Percentiles rank a stretch among this genome's conserved stretches.
These are phyloP conservation scores for Endocalyx cinctus DNA, from an alignment of 2,329 filamentous ascomycete genomes.

Conservation along the genomic window DNA sequence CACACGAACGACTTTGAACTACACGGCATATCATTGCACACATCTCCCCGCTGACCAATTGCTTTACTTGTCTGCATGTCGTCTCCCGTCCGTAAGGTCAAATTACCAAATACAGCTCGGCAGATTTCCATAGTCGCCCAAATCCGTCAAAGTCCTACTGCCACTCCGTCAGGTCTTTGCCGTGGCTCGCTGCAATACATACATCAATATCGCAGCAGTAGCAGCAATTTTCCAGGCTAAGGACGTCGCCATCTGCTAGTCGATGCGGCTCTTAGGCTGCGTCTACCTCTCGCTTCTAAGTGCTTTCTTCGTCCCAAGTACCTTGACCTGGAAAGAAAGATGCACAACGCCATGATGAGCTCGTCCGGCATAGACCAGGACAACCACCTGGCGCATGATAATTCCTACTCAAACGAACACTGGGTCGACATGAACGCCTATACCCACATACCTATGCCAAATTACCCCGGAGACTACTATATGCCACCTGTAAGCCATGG, in stretches of 20 bases:
- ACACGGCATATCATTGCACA: constrained; percentile 30
- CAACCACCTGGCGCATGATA: constrained; percentile 39
- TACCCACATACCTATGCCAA: constrained; percentile 64
- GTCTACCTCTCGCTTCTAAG: constrained; percentile 13
- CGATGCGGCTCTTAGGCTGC: constrained; percentile 18
- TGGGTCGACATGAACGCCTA: constrained; percentile 59
- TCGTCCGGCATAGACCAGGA: constrained; percentile 44
- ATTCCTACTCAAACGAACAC: constrained; percentile 39
- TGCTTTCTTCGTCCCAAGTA: too few relatives aligned
- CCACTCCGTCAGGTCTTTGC: constrained; percentile 13
- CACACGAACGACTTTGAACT: constrained; percentile 29
- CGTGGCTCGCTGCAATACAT: constrained; percentile 17
- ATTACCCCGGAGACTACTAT: constrained; percentile 63
- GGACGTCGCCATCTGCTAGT: too few relatives aligned
- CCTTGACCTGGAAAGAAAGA: too few relatives aligned
- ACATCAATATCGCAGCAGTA: constrained; percentile 14
- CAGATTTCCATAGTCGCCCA: constrained; percentile 27
- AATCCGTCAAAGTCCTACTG: constrained; percentile 16
- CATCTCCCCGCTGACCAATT: constrained; percentile 34
- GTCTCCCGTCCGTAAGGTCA: constrained; percentile 39
- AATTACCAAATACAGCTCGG: constrained; percentile 29
- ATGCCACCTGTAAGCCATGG: constrained; percentile 44
- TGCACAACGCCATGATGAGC: constrained; percentile 44
- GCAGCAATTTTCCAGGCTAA: too few relatives aligned
- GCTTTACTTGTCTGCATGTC: constrained; percentile 43